Percentiles rank a stretch among this genome's conserved stretches.
Conservation (phyloP, 2,329 filamentous ascomycete species). For the Aureobasidium vineae region DNA sequence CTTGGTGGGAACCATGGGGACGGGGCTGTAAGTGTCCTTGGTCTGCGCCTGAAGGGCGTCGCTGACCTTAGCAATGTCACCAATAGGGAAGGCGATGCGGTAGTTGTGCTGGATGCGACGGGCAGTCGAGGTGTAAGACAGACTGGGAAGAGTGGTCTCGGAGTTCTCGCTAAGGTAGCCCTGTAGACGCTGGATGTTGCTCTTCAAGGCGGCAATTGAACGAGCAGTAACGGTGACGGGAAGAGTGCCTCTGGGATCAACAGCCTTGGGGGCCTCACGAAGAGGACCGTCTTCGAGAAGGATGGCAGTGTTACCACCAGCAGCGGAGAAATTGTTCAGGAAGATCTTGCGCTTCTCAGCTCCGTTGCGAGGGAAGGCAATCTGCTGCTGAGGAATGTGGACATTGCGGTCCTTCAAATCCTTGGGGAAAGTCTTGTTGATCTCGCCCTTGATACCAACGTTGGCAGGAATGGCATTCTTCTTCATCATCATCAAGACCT, state of each 20-base stretch:
- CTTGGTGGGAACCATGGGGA: slow-evolving; percentile 54
- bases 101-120: slow-evolving; percentile 56
- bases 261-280: slow-evolving; percentile 41
- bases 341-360: slow-evolving; percentile 51
- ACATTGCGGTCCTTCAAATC: slow-evolving; percentile 54
- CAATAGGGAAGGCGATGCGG: slow-evolving; percentile 49
- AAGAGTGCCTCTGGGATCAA: slow-evolving; percentile 49
- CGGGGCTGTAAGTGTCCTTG: slow-evolving; percentile 52
- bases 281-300: slow-evolving; percentile 54
- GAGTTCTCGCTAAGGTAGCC: slow-evolving; percentile 48
- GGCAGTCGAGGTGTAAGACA: slow-evolving; percentile 55
- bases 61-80: slow-evolving; percentile 49
- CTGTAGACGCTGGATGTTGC: slow-evolving; percentile 51
- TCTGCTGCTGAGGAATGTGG: slow-evolving; percentile 50
- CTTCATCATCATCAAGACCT: slow-evolving; percentile 56
- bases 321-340: slow-evolving; percentile 55
- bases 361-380: slow-evolving; percentile 49
- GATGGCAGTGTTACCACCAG: slow-evolving; percentile 55
- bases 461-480: slow-evolving; percentile 55
- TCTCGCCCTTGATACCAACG: slow-evolving; percentile 55
- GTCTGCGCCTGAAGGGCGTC: slow-evolving; percentile 48
- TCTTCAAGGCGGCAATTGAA: slow-evolving; percentile 53
- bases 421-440: slow-evolving; percentile 56
- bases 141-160: slow-evolving; percentile 47
- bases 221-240: slow-evolving; percentile 52